Base-by-base conservation (phyloP, 768 basidiomycete genomes). In the Termitomyces eurrhizus region DNA sequence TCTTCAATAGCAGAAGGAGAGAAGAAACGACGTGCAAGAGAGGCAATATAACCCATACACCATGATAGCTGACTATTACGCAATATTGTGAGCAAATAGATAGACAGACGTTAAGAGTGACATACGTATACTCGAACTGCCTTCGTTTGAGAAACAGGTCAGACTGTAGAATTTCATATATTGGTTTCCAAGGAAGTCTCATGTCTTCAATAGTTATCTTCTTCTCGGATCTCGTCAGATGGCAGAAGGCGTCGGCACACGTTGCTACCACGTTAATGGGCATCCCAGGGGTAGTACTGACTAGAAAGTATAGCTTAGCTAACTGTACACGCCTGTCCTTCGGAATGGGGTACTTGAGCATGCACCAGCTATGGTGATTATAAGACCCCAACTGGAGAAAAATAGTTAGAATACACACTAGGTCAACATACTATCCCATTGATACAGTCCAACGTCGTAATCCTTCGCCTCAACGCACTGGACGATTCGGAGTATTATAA, bases 341-440 rank as follows among this genome's bases (percentile, higher is more conserved):
- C 58, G 90, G 91, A 67, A 95, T 87, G 39, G 91, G 93, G 68
- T 93, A 94, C 68, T 92, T 91, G 70, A 95, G 81, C 77, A 87
- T 87, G 49, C 75, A 73, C 92, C 92, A 94, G 69, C 90, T 92
- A 66, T 26, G 60, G 51, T 37, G 37, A 49, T 57, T 37, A 45
- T 51, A 62, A 57, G 54, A 57, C 60, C 48, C 52, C 60, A 49
- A 54, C 50, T 26, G 37, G 56, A 59, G 41, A 52, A 41, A 29
- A 44, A 58, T 33, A 56, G 46, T 49, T 57, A n/a, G 9, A 45
- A 58, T 18, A 82, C 88, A 65, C 70, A 90, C 87, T 89, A 85
- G 52, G 79, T 80, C 53, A 90, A 68, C 86, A 91, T 87, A 66
- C 81, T 83, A 68, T 88, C 92, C 91, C 90, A 88, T 75, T 92